Evolutionary conservation across 208 protist genomes (phyloP).

Genomic region (Trichomonas vaginalis): DNA sequence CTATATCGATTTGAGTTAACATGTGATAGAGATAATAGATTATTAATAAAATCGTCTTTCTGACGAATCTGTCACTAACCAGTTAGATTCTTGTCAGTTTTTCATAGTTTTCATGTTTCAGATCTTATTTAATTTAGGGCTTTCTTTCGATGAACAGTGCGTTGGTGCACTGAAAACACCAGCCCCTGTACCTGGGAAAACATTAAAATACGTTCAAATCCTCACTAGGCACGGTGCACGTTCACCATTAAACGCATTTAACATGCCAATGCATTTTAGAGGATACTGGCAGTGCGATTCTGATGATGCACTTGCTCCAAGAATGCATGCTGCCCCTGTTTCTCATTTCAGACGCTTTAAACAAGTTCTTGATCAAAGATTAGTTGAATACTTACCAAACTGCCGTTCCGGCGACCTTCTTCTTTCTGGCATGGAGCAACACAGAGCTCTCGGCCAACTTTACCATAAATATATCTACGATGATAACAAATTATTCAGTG

Average conservation of each 20-base stretch:
- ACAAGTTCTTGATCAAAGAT: not conserved
- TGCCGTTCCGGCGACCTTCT: not conserved
- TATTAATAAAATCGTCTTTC: no score
- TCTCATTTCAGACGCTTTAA: not conserved
- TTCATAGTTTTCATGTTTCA: not conserved
- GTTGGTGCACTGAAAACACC: not conserved
- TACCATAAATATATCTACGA: slow-evolving; percentile 6
- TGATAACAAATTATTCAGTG: not conserved
- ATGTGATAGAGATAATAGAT: no score
- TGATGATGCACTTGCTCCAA: not conserved
- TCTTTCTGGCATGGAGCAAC: not conserved
- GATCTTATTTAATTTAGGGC: not conserved
- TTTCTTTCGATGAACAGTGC: not conserved
- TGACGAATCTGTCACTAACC: no score
- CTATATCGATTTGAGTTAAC: no score
- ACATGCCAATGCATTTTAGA: not conserved
- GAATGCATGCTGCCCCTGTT: not conserved
- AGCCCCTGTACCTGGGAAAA: not conserved
- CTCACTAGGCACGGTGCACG: not conserved
- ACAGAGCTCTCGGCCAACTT: not conserved
- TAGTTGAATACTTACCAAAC: not conserved
- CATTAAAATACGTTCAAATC: not conserved
- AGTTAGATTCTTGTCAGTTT: no score
- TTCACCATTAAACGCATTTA: not conserved
- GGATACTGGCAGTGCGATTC: slow-evolving; percentile 2